Conservation (phyloP, 2,329 filamentous ascomycete species). For the Aspergillus carbonarius region DNA sequence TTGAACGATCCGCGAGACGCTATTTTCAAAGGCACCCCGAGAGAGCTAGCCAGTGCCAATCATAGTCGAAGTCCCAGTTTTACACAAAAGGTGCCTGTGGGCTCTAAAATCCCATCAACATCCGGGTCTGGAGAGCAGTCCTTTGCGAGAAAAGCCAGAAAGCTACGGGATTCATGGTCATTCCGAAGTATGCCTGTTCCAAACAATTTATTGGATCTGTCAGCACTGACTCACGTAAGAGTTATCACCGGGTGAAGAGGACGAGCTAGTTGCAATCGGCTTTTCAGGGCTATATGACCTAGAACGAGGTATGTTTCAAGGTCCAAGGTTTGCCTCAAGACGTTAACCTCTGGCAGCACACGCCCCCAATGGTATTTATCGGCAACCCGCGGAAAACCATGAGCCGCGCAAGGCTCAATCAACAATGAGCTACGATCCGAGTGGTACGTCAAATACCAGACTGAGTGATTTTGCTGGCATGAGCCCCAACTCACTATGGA, state of each 20-base stretch:
- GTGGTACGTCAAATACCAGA: conserved; percentile 10
- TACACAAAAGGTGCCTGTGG: conserved; percentile 15
- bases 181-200: conserved; percentile 23
- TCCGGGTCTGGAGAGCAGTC: conserved; percentile 19
- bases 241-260: conserved; percentile 28
- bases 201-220: not conserved
- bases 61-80: conserved; percentile 24
- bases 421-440: conserved; percentile 17
- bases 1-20: conserved; percentile 23
- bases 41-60: conserved; percentile 12
- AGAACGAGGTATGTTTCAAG: conserved; percentile 24
- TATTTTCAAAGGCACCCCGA: conserved; percentile 18
- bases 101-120: conserved; percentile 14
- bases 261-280: conserved; percentile 30
- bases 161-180: conserved; percentile 29
- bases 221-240: conserved; percentile 16
- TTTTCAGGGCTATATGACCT: conserved; percentile 31
- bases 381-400: conserved; percentile 11
- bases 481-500: not conserved
- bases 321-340: not conserved
- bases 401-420: conserved; percentile 10
- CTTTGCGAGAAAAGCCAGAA: conserved; percentile 22
- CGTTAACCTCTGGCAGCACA: conserved; percentile 23
- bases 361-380: conserved; percentile 27
- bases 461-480: not conserved